A percentile compares a stretch with the other conserved stretches of the same genome.
These are phyloP conservation scores for Jacaranda mimosifolia DNA, from an alignment of 257 asterid genomes.

Conservation along the genomic window DNA sequence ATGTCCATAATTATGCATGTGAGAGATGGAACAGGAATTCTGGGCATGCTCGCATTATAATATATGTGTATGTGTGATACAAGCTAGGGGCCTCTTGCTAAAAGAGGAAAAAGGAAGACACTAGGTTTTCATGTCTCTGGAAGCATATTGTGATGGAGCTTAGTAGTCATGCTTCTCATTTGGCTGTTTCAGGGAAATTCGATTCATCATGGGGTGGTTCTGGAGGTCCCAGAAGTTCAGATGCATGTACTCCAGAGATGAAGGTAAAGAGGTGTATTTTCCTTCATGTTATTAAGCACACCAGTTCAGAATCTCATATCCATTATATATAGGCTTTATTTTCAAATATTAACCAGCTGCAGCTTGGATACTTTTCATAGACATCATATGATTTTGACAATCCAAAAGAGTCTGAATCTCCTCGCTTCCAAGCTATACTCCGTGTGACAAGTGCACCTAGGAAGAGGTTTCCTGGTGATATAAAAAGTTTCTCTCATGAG, in stretches of 20 bases:
- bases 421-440: conserved; percentile 97
- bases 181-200: conserved; percentile 48
- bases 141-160: conserved; percentile 17
- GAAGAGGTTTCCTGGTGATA: conserved; percentile 95
- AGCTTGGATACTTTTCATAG: conserved; percentile 44
- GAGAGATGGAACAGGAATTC: not conserved
- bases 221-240: conserved; percentile 55
- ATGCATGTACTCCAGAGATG: conserved; percentile 66
- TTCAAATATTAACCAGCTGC: conserved; percentile 26
- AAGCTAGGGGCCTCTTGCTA: not conserved
- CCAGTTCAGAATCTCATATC: conserved; percentile 13
- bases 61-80: conserved; percentile 10
- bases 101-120: not conserved
- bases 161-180: conserved; percentile 27
- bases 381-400: conserved; percentile 88
- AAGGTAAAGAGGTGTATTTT: conserved; percentile 57
- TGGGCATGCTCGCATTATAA: conserved; percentile 20
- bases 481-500: conserved; percentile 98
- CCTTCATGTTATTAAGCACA: conserved; percentile 26
- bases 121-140: not conserved
- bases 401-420: conserved; percentile 98
- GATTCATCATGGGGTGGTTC: conserved; percentile 53
- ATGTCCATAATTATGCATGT: conserved; percentile 3
- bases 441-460: conserved; percentile 98
- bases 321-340: conserved; percentile 22